These are phyloP conservation scores for Gynostemma pentaphyllum DNA, from an alignment of 306 rosid genomes.

Conservation along the genomic window DNA sequence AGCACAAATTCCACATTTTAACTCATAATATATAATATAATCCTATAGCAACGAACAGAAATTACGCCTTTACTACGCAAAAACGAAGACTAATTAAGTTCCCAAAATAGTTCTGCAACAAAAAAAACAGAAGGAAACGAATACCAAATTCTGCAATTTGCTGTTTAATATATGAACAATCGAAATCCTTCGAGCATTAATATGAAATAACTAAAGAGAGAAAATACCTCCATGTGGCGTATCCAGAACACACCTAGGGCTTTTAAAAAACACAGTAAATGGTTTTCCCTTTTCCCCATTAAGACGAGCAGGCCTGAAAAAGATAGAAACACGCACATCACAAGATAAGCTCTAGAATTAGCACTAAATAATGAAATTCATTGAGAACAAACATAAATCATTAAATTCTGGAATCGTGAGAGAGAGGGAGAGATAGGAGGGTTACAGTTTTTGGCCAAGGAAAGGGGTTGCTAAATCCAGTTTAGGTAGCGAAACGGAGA, in stretches of 20 bases:
- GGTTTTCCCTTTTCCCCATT: slow-evolving; percentile 16
- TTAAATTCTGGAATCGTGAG: neutral
- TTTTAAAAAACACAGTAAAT: slow-evolving; percentile 4
- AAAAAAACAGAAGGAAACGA: too few relatives aligned
- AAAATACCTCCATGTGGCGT: slow-evolving; percentile 61
- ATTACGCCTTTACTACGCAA: too few relatives aligned
- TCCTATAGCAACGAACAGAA: neutral
- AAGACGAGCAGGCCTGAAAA: slow-evolving; percentile 29
- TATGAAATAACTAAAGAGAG: neutral
- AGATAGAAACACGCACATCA: neutral
- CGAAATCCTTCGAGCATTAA: neutral
- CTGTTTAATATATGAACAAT: too few relatives aligned
- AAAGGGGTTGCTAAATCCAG: slow-evolving; percentile 38
- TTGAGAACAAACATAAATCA: neutral
- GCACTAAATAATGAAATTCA: neutral
- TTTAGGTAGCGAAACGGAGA: slow-evolving; percentile 35
- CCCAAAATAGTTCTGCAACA: too few relatives aligned
- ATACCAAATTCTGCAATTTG: too few relatives aligned
- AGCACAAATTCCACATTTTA: neutral
- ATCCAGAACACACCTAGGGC: slow-evolving; percentile 54
- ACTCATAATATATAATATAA: neutral
- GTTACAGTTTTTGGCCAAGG: slow-evolving; percentile 44
- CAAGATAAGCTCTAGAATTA: neutral
- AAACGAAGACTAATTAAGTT: too few relatives aligned
- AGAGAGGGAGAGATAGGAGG: slow-evolving; percentile 4